Evolutionary conservation across 148 eudicot species (phyloP).

Genomic region (Simmondsia chinensis): DNA sequence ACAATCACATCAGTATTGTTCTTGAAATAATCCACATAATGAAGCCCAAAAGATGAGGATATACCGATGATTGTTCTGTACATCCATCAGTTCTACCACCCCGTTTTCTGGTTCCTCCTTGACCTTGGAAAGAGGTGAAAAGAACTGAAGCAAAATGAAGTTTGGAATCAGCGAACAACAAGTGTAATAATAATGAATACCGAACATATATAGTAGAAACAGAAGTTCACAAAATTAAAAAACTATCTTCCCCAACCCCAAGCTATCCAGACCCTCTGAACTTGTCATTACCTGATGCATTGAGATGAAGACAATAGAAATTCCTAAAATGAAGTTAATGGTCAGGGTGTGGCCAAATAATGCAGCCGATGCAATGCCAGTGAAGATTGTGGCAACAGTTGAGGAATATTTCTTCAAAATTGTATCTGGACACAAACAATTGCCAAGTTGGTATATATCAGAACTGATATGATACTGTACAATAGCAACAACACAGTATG

Average conservation of each 20-base stretch:
- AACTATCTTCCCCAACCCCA: neutral
- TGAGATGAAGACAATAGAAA: constrained; percentile 94
- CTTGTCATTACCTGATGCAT: constrained; percentile 85
- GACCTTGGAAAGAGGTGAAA: constrained; percentile 87
- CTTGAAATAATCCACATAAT: neutral
- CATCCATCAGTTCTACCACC: constrained; percentile 39
- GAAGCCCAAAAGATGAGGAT: constrained; percentile 1
- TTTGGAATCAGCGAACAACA: constrained; percentile 16
- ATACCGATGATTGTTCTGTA: constrained; percentile 48
- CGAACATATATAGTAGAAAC: too few relatives aligned
- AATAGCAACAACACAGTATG: too few relatives aligned
- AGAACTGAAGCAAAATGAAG: constrained; percentile 48
- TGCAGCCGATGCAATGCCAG: constrained; percentile 91
- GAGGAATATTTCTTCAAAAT: constrained; percentile 95
- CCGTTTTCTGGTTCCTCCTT: constrained; percentile 67
- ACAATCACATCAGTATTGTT: constrained; percentile 9
- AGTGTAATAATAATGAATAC: too few relatives aligned
- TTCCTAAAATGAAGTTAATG: constrained; percentile 80
- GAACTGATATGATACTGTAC: neutral
- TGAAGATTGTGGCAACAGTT: constrained; percentile 86
- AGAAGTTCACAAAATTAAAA: too few relatives aligned
- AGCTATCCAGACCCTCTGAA: neutral
- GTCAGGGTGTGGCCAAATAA: constrained; percentile 90
- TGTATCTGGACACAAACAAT: constrained; percentile 45
- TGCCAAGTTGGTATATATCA: neutral